These are phyloP conservation scores for Botrytis cinerea DNA, from an alignment of 2,329 filamentous ascomycete genomes.

Conservation along the genomic window DNA sequence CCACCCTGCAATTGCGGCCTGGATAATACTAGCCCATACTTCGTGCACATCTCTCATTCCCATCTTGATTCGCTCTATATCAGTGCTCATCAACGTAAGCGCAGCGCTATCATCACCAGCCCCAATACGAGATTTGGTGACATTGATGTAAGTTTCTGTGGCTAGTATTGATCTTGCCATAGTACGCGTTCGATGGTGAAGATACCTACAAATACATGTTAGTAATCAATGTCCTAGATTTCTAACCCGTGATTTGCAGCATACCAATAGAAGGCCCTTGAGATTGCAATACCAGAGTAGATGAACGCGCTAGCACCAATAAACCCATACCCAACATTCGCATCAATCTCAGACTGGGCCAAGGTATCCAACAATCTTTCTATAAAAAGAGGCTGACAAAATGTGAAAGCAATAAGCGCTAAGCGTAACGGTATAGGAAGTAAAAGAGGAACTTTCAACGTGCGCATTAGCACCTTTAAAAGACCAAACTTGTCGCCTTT, in stretches of 20 bases:
- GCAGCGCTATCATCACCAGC: slow-evolving; percentile 26
- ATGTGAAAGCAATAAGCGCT: slow-evolving; percentile 30
- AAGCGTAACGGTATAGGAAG: slow-evolving; percentile 28
- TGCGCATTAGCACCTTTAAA: slow-evolving; percentile 33
- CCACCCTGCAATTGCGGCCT: slow-evolving; percentile 43
- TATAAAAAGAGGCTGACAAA: slow-evolving; percentile 32
- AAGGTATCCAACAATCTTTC: slow-evolving; percentile 29
- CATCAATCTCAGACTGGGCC: slow-evolving; percentile 26
- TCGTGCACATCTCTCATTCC: neutral
- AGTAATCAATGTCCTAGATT: neutral
- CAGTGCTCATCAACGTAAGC: slow-evolving; percentile 37
- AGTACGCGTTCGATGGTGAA: slow-evolving; percentile 17
- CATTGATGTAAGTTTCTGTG: slow-evolving; percentile 54
- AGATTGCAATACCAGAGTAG: slow-evolving; percentile 29
- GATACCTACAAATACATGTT: slow-evolving; percentile 16
- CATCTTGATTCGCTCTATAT: slow-evolving; percentile 31
- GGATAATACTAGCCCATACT: slow-evolving; percentile 30
- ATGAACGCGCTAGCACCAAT: slow-evolving; percentile 30
- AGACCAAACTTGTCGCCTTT: slow-evolving; percentile 28
- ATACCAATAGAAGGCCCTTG: slow-evolving; percentile 21
- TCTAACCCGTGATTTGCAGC: neutral
- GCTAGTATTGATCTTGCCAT: slow-evolving; percentile 44
- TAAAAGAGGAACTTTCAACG: slow-evolving; percentile 22
- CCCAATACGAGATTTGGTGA: slow-evolving; percentile 39
- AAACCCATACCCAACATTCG: slow-evolving; percentile 31